A percentile compares a stretch with the other conserved stretches of the same genome.
phyloP scores from a whole-genome alignment of 371 early-diverging fungal genomes.

The Mucor mucedo region DNA sequence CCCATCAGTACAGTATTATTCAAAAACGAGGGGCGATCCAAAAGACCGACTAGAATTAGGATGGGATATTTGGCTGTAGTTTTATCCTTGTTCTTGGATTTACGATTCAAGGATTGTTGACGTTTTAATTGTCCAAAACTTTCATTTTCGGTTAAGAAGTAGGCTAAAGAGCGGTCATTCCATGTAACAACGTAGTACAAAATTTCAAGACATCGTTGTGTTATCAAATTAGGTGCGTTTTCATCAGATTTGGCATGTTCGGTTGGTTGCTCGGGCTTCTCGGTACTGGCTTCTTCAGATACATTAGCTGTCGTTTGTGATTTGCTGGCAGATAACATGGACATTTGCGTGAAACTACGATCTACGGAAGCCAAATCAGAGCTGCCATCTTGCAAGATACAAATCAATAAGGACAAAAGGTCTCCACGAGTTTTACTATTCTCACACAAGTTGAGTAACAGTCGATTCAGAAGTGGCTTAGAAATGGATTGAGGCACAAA shows the following conservation, averaged over 20 bases:
- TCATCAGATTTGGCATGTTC: conserved; percentile 24
- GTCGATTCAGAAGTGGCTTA: conserved; percentile 71
- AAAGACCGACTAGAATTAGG: conserved; percentile 72
- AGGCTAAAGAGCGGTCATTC: conserved; percentile 68
- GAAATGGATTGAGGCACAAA: conserved; percentile 81
- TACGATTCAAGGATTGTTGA: conserved; percentile 25
- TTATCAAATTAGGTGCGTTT: conserved; percentile 79
- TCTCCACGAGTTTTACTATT: conserved; percentile 87
- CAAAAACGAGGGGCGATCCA: conserved; percentile 75
- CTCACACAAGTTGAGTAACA: conserved; percentile 88
- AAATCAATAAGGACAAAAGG: conserved; percentile 81
- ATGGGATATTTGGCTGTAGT: conserved; percentile 66
- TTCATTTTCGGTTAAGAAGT: conserved; percentile 80
- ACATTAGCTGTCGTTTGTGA: neutral
- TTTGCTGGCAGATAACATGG: conserved; percentile 1
- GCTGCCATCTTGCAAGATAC: conserved; percentile 84
- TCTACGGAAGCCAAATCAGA: conserved; percentile 81
- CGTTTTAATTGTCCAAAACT: conserved; percentile 27
- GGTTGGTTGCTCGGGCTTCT: neutral
- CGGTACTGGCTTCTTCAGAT: neutral
- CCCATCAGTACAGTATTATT: conserved; percentile 78
- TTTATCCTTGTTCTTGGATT: neutral
- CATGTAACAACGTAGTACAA: conserved; percentile 74
- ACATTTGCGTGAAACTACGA: conserved; percentile 57
- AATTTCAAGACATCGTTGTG: conserved; percentile 87